phyloP scores from a whole-genome alignment of 2,329 filamentous ascomycete genomes.

The Botrytis pseudocinerea region DNA sequence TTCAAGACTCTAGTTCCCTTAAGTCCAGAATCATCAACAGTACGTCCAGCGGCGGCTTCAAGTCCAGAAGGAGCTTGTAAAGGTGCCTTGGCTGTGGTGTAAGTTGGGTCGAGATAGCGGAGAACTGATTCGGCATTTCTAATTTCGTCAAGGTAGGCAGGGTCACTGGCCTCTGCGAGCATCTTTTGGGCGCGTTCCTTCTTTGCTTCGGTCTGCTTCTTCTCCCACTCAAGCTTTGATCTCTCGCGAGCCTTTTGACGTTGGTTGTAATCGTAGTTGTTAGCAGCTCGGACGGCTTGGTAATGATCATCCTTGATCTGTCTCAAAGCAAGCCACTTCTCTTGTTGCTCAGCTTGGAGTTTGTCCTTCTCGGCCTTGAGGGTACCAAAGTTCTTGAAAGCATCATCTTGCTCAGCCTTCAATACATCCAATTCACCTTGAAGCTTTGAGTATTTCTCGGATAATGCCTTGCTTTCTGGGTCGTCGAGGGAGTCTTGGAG shows the following conservation, averaged over 20 bases:
- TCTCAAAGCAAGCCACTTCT: slow-evolving; percentile 78
- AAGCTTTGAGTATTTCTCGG: slow-evolving; percentile 80
- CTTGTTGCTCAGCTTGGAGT: slow-evolving; percentile 81
- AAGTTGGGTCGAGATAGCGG: slow-evolving; percentile 82
- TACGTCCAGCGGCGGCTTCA: slow-evolving; percentile 76
- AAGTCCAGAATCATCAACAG: slow-evolving; percentile 77
- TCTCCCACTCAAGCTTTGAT: slow-evolving; percentile 77
- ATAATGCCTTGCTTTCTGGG: slow-evolving; percentile 84
- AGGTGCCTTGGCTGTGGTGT: slow-evolving; percentile 64
- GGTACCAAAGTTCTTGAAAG: slow-evolving; percentile 81
- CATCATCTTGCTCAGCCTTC: slow-evolving; percentile 88
- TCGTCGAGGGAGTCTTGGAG: slow-evolving; percentile 89
- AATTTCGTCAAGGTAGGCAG: slow-evolving; percentile 91
- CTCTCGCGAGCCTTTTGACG: slow-evolving; percentile 75
- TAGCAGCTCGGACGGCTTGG: slow-evolving; percentile 76
- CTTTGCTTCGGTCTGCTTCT: slow-evolving; percentile 68
- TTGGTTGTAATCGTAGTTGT: slow-evolving; percentile 80
- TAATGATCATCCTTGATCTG: slow-evolving; percentile 90
- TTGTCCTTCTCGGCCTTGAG: slow-evolving; percentile 84
- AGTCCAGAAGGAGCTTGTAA: slow-evolving; percentile 69
- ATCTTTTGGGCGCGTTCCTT: slow-evolving; percentile 74
- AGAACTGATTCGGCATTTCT: slow-evolving; percentile 84
- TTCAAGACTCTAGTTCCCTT: slow-evolving; percentile 82
- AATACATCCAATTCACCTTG: slow-evolving; percentile 86
- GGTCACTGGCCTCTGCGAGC: slow-evolving; percentile 78